These are phyloP conservation scores for Arthrobotrys entomopaga DNA, from an alignment of 2,329 filamentous ascomycete genomes.

Conservation along the genomic window DNA sequence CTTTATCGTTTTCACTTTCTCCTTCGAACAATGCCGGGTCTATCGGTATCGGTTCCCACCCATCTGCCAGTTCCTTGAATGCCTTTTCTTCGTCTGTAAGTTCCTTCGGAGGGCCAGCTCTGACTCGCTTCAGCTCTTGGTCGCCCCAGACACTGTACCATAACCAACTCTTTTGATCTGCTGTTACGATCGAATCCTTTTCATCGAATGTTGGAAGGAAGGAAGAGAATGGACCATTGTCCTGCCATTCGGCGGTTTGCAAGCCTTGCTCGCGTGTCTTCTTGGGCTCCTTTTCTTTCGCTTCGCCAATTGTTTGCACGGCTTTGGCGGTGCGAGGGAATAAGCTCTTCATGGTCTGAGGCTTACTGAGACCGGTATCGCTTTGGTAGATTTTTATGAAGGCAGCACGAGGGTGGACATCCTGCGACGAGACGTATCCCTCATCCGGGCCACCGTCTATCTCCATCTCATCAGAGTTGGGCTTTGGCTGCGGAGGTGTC, in stretches of 20 bases:
- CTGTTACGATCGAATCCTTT: slow-evolving; percentile 1
- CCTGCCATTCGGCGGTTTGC: slow-evolving; percentile 25
- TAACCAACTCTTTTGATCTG: slow-evolving; percentile 4
- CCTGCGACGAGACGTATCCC: background rate
- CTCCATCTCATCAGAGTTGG: slow-evolving; percentile 33
- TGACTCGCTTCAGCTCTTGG: slow-evolving; percentile 17
- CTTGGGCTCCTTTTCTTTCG: slow-evolving; percentile 15
- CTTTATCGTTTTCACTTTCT: slow-evolving; percentile 33
- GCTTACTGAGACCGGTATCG: background rate
- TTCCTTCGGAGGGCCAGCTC: background rate
- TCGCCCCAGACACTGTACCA: slow-evolving; percentile 39
- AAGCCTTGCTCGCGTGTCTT: slow-evolving; percentile 12
- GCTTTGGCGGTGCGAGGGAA: slow-evolving; percentile 14
- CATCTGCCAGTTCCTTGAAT: slow-evolving; percentile 40
- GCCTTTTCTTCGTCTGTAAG: slow-evolving; percentile 23
- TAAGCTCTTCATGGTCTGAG: slow-evolving; percentile 11
- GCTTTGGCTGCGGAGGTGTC: background rate
- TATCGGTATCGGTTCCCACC: slow-evolving; percentile 37
- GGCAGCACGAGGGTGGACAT: slow-evolving; percentile 20
- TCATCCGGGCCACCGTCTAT: slow-evolving; percentile 22
- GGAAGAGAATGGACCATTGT: slow-evolving; percentile 34
- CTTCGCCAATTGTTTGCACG: slow-evolving; percentile 10
- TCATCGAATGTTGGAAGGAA: slow-evolving; percentile 37
- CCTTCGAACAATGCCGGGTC: slow-evolving; percentile 47
- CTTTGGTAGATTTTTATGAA: slow-evolving; percentile 9